A percentile compares a stretch with the other conserved stretches of the same genome.
Evolutionary conservation across 140 eudicot genomes (phyloP).

Genomic region (Flaveria floridana): DNA sequence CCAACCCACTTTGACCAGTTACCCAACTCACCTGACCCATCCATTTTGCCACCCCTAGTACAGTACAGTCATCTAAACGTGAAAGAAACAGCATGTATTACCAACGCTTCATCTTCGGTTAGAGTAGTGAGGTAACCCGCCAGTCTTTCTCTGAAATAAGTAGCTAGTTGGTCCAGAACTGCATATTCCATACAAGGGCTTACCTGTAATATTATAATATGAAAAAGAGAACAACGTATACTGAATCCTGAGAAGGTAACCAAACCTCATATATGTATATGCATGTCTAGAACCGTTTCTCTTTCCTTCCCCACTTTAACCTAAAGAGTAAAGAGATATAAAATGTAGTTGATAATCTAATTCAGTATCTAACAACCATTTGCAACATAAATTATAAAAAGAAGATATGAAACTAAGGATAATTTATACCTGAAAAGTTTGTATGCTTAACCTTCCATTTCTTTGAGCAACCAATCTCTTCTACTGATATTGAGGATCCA

Average conservation of each 20-base stretch:
- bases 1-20: neutral
- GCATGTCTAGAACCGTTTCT: constrained; percentile 81
- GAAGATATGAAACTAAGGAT: neutral
- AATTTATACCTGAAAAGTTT: constrained; percentile 57
- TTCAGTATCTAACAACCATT: constrained; percentile 16
- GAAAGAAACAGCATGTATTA: constrained; percentile 27
- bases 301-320: constrained; percentile 84
- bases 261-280: constrained; percentile 88
- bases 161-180: constrained; percentile 78
- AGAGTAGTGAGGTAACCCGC: constrained; percentile 78
- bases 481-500: constrained; percentile 97
- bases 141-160: constrained; percentile 65
- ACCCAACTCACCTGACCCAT: neutral
- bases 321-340: constrained; percentile 49
- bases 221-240: constrained; percentile 34
- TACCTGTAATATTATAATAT: constrained; percentile 48
- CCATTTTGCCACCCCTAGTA: neutral
- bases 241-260: constrained; percentile 93
- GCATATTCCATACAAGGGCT: constrained; percentile 92
- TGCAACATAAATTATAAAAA: neutral
- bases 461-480: constrained; percentile 93
- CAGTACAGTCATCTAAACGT: neutral
- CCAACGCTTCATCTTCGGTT: constrained; percentile 75
- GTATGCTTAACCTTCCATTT: constrained; percentile 80
- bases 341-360: too few species aligned